A percentile compares a stretch with the other conserved stretches of the same genome.
phyloP scores from a whole-genome alignment of 345 rosid species.

The Excoecaria agallocha region DNA sequence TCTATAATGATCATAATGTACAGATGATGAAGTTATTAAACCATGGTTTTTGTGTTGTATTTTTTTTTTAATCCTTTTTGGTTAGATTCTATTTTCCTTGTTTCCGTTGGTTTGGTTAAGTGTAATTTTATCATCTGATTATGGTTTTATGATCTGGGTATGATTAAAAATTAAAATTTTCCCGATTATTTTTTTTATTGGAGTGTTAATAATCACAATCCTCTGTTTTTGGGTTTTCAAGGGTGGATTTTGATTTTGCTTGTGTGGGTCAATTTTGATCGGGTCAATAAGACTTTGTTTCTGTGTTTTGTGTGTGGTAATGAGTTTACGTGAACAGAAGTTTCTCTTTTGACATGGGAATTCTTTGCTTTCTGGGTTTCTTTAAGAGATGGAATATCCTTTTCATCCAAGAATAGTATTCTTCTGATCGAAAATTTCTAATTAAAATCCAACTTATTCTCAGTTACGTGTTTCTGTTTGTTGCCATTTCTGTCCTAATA shows the following conservation, averaged over 20 bases:
- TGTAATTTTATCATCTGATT: conserved; percentile 18
- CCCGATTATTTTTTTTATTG: neutral
- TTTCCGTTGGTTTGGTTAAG: conserved; percentile 30
- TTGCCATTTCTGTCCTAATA: conserved; percentile 2
- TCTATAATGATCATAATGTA: conserved; percentile 43
- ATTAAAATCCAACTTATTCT: conserved; percentile 9
- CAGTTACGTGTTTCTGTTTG: conserved; percentile 9
- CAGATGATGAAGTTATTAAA: conserved; percentile 28
- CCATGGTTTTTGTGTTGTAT: conserved; percentile 14
- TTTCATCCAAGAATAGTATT: conserved; percentile 36
- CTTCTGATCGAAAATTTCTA: conserved; percentile 40
- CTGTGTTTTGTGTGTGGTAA: conserved; percentile 18
- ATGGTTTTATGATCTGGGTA: conserved; percentile 37
- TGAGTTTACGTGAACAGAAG: conserved; percentile 46
- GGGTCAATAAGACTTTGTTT: conserved; percentile 21
- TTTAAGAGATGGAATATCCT: conserved; percentile 42
- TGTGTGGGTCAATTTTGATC: conserved; percentile 26
- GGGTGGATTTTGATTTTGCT: conserved; percentile 22
- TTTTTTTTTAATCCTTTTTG: conserved; percentile 9
- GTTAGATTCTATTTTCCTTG: conserved; percentile 20
- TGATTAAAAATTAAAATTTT: conserved; percentile 8
- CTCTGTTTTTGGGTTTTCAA: conserved; percentile 29
- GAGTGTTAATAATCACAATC: conserved; percentile 16
- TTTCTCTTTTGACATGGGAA: conserved; percentile 32
- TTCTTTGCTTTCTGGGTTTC: conserved; percentile 43